Conservation (phyloP, 495 filamentous ascomycete species). For the Podospora australis region DNA sequence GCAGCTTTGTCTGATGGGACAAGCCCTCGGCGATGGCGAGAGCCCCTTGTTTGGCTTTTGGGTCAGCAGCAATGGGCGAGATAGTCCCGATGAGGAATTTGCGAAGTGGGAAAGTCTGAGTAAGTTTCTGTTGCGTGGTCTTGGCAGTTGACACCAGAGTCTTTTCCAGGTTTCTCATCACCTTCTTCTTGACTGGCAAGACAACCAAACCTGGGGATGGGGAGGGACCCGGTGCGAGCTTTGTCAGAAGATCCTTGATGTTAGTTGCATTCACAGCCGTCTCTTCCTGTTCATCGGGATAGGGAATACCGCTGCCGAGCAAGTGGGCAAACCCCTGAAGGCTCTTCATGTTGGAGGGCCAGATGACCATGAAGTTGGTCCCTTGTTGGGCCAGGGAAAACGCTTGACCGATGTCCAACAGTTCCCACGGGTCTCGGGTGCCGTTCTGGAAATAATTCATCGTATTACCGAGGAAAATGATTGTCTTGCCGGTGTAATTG, state of each 20-base stretch:
- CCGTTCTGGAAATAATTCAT: slow-evolving; percentile 24
- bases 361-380: slow-evolving; percentile 17
- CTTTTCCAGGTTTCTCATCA: slow-evolving; percentile 7
- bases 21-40: slow-evolving; percentile 17
- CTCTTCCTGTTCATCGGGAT: slow-evolving; percentile 2
- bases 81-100: slow-evolving; percentile 13
- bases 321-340: slow-evolving; percentile 14
- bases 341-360: slow-evolving; percentile 13
- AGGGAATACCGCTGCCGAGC: background rate
- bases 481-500: slow-evolving; percentile 18
- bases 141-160: slow-evolving; percentile 8
- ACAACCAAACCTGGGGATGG: background rate
- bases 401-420: slow-evolving; percentile 16
- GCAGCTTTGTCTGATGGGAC: slow-evolving; percentile 13
- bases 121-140: slow-evolving; percentile 11
- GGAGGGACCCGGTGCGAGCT: background rate
- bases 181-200: slow-evolving; percentile 10
- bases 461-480: slow-evolving; percentile 23
- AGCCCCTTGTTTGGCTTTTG: slow-evolving; percentile 2
- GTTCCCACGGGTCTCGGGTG: slow-evolving; percentile 14
- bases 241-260: slow-evolving; percentile 5
- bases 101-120: slow-evolving; percentile 15
- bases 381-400: slow-evolving; percentile 9
- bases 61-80: background rate
- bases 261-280: background rate